These are phyloP conservation scores for Talaromyces sp. DNA, from an alignment of 2,329 filamentous ascomycete species.

Conservation along the genomic window DNA sequence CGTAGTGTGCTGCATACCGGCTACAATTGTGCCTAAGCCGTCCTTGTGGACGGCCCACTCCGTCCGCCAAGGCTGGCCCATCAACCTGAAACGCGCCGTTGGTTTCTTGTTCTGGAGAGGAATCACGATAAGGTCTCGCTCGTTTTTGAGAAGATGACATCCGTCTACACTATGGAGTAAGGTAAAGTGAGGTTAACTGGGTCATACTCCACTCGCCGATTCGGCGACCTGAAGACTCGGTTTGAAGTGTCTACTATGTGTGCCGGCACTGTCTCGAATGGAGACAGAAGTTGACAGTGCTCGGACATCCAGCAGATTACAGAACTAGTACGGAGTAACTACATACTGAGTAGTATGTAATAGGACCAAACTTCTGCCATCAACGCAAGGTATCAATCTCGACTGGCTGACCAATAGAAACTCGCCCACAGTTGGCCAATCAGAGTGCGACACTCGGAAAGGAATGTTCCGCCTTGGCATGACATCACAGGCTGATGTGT, in stretches of 20 bases:
- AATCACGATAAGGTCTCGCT: background rate
- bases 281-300: background rate
- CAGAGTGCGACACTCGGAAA: background rate
- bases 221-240: background rate
- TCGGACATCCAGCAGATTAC: background rate
- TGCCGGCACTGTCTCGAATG: no score
- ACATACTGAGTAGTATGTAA: no score
- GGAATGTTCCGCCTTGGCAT: slow-evolving; percentile 8
- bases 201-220: background rate
- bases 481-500: slow-evolving; percentile 3
- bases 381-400: background rate
- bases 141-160: no score
- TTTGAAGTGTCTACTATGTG: background rate
- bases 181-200: no score
- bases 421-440: background rate
- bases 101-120: background rate
- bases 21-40: background rate
- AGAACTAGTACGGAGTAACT: no score
- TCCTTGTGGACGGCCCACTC: background rate
- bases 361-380: background rate
- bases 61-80: background rate
- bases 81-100: slow-evolving; percentile 13
- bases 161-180: no score
- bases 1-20: background rate
- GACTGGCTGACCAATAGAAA: background rate